A percentile compares a stretch with the other conserved stretches of the same genome.
These are phyloP conservation scores for Pulveroboletus frians DNA, from an alignment of 768 basidiomycete genomes.

Conservation along the genomic window DNA sequence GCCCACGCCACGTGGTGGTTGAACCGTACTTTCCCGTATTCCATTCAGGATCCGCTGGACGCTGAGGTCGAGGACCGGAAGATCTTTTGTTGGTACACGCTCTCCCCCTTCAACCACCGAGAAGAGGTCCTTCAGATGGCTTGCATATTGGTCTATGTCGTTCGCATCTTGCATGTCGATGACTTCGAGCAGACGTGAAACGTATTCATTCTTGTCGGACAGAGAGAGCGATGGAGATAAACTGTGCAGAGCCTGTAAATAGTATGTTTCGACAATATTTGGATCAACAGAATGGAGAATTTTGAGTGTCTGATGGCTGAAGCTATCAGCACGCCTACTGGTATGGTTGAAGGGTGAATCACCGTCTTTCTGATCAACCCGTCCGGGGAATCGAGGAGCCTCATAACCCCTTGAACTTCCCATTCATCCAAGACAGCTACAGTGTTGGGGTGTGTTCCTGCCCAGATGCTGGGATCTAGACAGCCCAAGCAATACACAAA, in stretches of 20 bases:
- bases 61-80: conserved; percentile 47
- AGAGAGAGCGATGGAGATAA: conserved; percentile 32
- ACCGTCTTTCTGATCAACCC: conserved; percentile 55
- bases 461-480: conserved; percentile 59
- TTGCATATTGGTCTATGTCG: conserved; percentile 58
- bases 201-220: conserved; percentile 38
- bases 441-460: conserved; percentile 50
- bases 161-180: conserved; percentile 40
- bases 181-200: conserved; percentile 51
- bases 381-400: conserved; percentile 58
- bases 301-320: conserved; percentile 47
- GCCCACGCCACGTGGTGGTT: background rate
- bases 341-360: conserved; percentile 7
- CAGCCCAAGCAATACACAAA: conserved; percentile 62
- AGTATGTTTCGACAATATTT: conserved; percentile 52
- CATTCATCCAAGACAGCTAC: conserved; percentile 57
- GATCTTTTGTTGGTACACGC: conserved; percentile 25
- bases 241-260: conserved; percentile 38
- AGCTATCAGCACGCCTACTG: conserved; percentile 1
- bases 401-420: conserved; percentile 73
- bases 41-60: conserved; percentile 53
- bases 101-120: conserved; percentile 32
- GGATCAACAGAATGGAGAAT: conserved; percentile 56
- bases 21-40: conserved; percentile 44
- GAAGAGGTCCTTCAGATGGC: conserved; percentile 41